A percentile compares a stretch with the other conserved stretches of the same genome.
These are phyloP conservation scores for Syzygium malaccense DNA, from an alignment of 441 rosid genomes.

Conservation along the genomic window DNA sequence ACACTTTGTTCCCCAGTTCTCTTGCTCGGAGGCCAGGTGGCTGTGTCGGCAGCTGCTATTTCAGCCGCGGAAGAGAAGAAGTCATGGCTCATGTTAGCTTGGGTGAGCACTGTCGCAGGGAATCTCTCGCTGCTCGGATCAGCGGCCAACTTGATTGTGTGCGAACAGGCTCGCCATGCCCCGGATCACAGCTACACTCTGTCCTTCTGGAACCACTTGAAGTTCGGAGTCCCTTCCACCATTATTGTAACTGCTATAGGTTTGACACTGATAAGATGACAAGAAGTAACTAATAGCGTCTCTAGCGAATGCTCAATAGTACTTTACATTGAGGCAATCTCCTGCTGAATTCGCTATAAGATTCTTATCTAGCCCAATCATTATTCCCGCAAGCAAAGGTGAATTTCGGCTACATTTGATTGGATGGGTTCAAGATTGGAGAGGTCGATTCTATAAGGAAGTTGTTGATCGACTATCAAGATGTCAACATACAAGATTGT, in stretches of 20 bases:
- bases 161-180: constrained; percentile 5
- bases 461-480: neutral
- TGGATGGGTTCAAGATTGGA: neutral
- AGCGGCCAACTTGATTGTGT: constrained; percentile 12
- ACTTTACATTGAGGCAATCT: neutral
- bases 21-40: constrained; percentile 1
- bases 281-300: neutral
- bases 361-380: neutral
- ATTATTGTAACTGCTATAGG: constrained; percentile 3
- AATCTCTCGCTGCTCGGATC: constrained; percentile 6
- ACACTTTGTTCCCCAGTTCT: neutral
- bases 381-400: neutral
- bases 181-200: neutral
- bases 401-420: neutral
- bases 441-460: neutral
- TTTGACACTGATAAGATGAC: neutral
- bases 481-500: accelerated
- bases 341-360: neutral
- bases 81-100: constrained; percentile 8
- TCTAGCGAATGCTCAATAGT: neutral
- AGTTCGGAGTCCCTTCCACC: constrained; percentile 13
- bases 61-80: neutral
- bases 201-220: constrained; percentile 9
- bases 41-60: neutral
- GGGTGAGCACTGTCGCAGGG: constrained; percentile 10